Evolutionary conservation across 1,139 yeast species (phyloP), one percentile per base, ranked within the genome.

Genomic region (Zhuliangozyma blackwelliae): DNA sequence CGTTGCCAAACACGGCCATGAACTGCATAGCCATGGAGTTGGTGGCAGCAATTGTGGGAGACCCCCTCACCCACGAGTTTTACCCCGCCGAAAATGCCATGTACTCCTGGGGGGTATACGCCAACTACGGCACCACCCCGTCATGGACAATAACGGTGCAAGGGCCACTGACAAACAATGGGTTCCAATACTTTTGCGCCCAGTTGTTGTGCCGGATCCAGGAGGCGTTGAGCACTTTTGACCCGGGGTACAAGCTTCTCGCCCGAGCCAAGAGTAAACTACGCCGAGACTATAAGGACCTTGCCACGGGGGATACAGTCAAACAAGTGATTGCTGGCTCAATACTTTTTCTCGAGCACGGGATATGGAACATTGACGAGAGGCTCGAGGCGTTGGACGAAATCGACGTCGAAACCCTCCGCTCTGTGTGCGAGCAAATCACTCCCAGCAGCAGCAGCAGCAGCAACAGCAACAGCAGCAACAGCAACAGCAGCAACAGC

Each of bases 11-110:
- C 0, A 51, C 57, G 8, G 64, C 72, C 0, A 33, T 38, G 10
- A 55, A 58, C 34, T 62, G 73, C 2, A 63, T 75, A 44, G 55
- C 62, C 12, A 47, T 76, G 7, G 87, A 82, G 44, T 50, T 81
- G 8, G 42, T 81, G 3, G 63, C 70, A 12, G 77, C 73, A 37
- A 34, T 76, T 3, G 43, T 78, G 6, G 73, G 68, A n/a, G 44
- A 51, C 2, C 47, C 54, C 7, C 50, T 79, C 1, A 54, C 65
- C n/a, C 51, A 58, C 2, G 46, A 45, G 4, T 46, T 82, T 3
- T 81, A 80, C 49, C 66, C 71, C 0, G 68, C 80, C 0, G 75
- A 78, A 40, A 49, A 64, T 20, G 44, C 78, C 10, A 76, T 79
- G 3, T 79, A 68, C 46, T 58, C 73, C 1, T 82, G 82, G 75